Evolutionary conservation across 768 basidiomycete genomes (phyloP).

Genomic region (Hirschioporus abietinus): DNA sequence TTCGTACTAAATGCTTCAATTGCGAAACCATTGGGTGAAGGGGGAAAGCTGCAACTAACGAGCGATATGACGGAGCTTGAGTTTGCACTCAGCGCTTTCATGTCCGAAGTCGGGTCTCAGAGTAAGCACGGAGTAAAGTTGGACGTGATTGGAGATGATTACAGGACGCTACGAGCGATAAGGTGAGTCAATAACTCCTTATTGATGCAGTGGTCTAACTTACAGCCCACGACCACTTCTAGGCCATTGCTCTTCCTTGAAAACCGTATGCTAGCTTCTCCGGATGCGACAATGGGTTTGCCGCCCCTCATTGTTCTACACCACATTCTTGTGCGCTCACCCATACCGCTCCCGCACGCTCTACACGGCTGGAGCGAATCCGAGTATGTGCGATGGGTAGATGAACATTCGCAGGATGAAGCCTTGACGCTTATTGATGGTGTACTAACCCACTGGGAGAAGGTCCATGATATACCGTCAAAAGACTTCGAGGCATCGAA

Average conservation of each 20-base stretch:
- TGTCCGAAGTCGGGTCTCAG: constrained; percentile 45
- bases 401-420: constrained; percentile 82
- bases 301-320: constrained; percentile 86
- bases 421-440: constrained; percentile 76
- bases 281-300: constrained; percentile 67
- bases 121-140: constrained; percentile 61
- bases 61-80: constrained; percentile 97
- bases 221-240: constrained; percentile 3
- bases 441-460: constrained; percentile 76
- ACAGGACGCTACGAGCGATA: constrained; percentile 78
- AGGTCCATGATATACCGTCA: constrained; percentile 54
- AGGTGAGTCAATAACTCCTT: constrained; percentile 45
- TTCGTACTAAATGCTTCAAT: constrained; percentile 96
- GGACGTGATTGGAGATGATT: constrained; percentile 80
- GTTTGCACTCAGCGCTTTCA: constrained; percentile 81
- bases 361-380: constrained; percentile 92
- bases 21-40: constrained; percentile 84
- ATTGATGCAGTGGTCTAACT: not conserved
- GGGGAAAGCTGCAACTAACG: constrained; percentile 89
- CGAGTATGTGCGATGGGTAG: constrained; percentile 95
- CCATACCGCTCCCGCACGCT: constrained; percentile 79
- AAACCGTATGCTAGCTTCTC: constrained; percentile 58
- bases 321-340: constrained; percentile 86
- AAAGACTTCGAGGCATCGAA: constrained; percentile 38
- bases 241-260: constrained; percentile 91